Conservation (phyloP, 345 rosid genomes). For the Eucalyptus paniculata region DNA sequence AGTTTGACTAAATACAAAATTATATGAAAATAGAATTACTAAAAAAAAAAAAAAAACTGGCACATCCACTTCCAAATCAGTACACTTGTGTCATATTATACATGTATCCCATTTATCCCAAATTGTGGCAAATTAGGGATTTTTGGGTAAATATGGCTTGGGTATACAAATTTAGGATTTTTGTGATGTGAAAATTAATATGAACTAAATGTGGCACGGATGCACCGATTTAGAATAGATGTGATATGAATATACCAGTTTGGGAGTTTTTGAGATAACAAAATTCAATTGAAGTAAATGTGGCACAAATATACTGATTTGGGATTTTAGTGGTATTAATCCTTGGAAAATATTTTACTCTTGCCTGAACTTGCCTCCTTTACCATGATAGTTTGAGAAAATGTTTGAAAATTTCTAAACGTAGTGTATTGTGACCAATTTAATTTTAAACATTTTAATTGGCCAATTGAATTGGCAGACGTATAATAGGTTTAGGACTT, state of each 20-base stretch:
- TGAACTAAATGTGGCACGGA: background rate
- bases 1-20: background rate
- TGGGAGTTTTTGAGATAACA: background rate
- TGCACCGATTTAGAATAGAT: background rate
- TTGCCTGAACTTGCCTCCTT: too few species aligned
- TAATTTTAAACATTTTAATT: too few species aligned
- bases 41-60: too few species aligned
- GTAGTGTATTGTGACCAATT: too few species aligned
- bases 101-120: background rate
- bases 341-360: background rate
- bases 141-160: background rate
- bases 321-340: background rate
- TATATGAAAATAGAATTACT: background rate
- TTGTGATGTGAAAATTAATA: background rate
- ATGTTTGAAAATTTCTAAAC: background rate
- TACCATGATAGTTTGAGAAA: background rate
- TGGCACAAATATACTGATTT: accelerated
- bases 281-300: background rate
- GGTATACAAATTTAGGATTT: too few species aligned
- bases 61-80: too few species aligned
- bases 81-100: background rate
- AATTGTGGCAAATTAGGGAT: background rate
- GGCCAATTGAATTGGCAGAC: too few species aligned
- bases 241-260: accelerated
- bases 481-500: too few species aligned